Evolutionary conservation across 352 stramenopile genomes (phyloP), one percentile per base, ranked within the genome.

Genomic region (Phytopythium aichiense): DNA sequence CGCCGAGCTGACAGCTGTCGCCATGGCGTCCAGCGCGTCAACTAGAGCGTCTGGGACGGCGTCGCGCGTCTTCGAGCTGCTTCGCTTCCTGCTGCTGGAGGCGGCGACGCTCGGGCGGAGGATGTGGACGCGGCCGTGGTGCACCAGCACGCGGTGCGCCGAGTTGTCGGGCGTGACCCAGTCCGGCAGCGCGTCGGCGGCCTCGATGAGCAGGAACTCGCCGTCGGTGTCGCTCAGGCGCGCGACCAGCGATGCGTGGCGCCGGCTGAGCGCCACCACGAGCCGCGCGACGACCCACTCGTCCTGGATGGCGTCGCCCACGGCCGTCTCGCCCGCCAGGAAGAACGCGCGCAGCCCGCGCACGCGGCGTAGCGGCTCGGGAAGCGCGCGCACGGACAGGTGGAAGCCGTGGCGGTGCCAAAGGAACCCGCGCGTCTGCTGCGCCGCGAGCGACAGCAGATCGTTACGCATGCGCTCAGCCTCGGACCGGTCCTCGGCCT

Each of bases 121-220:
- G 54, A 60, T 49, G 58, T 51, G 28, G 28, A 51, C 84, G 69
- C 30, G 89, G 45, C 49, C 83, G 31, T 66, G 35, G 6, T 71
- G 13, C 22, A 88, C 54, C 28, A 90, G 87, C 45, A 87, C 69
- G 6, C 84, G 72, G 9, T 68, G 65, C 37, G 72, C 69, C 46
- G 67, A 85, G 62, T 70, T 74, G 56, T 91, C 77, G 1, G 84
- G 84, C 9, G 75, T 76, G 50, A 88, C 71, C 84, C 84, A 91
- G 37, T 85, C 66, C 5, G 81, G 84, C 22, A 93, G 66, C 40
- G 64, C 65, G 38, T 91, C 76, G n/a, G 84, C 84, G 31, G 73
- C 79, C 65, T 91, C 81, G 63, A 93, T 89, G 58, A 93, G 73
- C 37, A 93, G 58, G 63, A 93, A 91, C 61, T 93, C 77, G 37